Percentiles rank a stretch among this genome's conserved stretches.
phyloP scores from a whole-genome alignment of 306 rosid species.

The Medicago arabica region DNA sequence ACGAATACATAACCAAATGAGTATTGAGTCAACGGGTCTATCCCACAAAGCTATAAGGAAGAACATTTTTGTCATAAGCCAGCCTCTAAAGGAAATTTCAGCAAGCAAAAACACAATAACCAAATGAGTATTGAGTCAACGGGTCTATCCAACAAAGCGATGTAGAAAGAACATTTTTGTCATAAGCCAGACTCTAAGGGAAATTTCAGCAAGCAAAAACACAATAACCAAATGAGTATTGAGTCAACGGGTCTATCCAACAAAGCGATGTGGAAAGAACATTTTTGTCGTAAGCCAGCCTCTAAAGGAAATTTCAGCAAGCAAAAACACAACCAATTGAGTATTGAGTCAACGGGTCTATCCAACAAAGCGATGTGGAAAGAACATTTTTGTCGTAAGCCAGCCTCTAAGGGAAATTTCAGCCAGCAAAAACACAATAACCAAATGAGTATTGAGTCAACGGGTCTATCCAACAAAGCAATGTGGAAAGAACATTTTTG shows the following conservation, averaged over 20 bases:
- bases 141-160: slow-evolving; percentile 1
- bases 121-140: slow-evolving; percentile 9
- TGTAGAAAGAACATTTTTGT: neutral
- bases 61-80: slow-evolving; percentile 7
- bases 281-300: slow-evolving; percentile 9
- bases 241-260: slow-evolving; percentile 12
- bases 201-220: neutral
- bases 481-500: slow-evolving; percentile 2
- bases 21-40: slow-evolving; percentile 14
- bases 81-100: slow-evolving; percentile 6
- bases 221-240: slow-evolving; percentile 10
- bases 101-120: neutral
- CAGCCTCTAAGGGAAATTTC: slow-evolving; percentile 7
- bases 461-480: slow-evolving; percentile 1
- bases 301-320: neutral
- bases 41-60: neutral
- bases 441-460: slow-evolving; percentile 8
- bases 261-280: neutral
- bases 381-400: neutral
- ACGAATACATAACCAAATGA: slow-evolving; percentile 24
- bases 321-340: neutral
- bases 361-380: neutral
- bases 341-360: slow-evolving; percentile 8
- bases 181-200: slow-evolving; percentile 1
- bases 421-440: neutral